Conservation (phyloP, 2,329 filamentous ascomycete genomes). For the Rutstroemia sp. region DNA sequence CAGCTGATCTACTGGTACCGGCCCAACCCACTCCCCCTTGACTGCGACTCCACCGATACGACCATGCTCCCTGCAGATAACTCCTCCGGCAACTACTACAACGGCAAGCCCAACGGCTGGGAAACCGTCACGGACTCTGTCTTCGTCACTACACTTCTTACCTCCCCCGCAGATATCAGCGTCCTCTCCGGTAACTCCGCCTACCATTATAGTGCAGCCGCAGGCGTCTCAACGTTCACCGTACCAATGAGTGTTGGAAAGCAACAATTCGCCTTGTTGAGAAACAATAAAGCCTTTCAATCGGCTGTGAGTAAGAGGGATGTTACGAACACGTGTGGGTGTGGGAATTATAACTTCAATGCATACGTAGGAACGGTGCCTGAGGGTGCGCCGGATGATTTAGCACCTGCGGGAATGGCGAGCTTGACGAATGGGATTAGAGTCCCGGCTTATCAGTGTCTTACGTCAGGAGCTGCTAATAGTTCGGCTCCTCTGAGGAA, state of each 20-base stretch:
- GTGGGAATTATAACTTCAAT: slow-evolving; percentile 10
- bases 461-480: neutral
- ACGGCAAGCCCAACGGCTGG: slow-evolving; percentile 5
- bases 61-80: slow-evolving; percentile 2
- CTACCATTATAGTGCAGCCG: neutral
- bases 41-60: slow-evolving; percentile 4
- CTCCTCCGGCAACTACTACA: neutral
- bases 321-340: neutral
- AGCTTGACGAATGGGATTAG: neutral
- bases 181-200: neutral
- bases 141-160: neutral
- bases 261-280: neutral
- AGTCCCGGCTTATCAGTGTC: neutral
- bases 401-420: neutral
- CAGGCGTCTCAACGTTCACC: neutral
- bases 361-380: slow-evolving; percentile 4
- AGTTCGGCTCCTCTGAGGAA: neutral
- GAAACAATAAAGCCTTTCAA: neutral
- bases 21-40: neutral
- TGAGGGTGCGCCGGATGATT: neutral
- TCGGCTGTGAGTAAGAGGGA: neutral
- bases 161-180: neutral
- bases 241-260: neutral
- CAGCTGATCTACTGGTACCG: slow-evolving; percentile 7
- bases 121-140: neutral